Evolutionary conservation across 768 basidiomycete genomes (phyloP), one percentile per base, ranked within the genome.

Genomic region (Kwoniella sp.): DNA sequence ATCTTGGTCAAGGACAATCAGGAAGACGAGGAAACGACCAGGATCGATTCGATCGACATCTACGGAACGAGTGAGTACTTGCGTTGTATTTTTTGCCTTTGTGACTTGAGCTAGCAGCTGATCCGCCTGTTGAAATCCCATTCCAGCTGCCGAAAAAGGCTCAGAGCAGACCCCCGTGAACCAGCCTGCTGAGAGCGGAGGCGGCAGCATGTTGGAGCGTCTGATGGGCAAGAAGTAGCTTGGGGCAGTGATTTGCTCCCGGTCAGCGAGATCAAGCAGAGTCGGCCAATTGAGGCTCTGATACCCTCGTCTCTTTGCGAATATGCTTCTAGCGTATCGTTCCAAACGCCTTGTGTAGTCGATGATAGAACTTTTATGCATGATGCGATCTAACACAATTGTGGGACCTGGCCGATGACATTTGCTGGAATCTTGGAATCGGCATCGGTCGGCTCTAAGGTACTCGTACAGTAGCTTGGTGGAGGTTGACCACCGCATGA

Each of bases 11-110:
- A 78, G 63, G 69, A 70, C 45, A 82, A 82, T 67, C 75, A 79
- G 60, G 79, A 73, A 34, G 81, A 80, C 54, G 81, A 81, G 58
- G 81, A 82, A 65, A 77, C 77, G 29, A 82, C 79, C 17, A 69
- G 79, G 59, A 76, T 82, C 37, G 79, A 80, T 53, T 78, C 76
- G 26, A 71, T 82, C 41, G 79, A 82, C 55, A 55, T 81, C n/a
- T 81, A 75, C 53, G 81, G 81, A 13, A 74, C 70, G 2, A 56
- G 79, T 80, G 65, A 67, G 77, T 59, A 20, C n/a, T n/a, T n/a
- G n/a, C n/a, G n/a, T n/a, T n/a, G n/a, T n/a, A n/a, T n/a, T n/a
- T n/a, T n/a, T n/a, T n/a, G n/a, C n/a, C n/a, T n/a, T n/a, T n/a
- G n/a, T n/a, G n/a, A n/a, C n/a, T n/a, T n/a, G n/a, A n/a, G n/a